phyloP scores from a whole-genome alignment of 2,329 filamentous ascomycete genomes.

The Akanthomyces uredinophilus region DNA sequence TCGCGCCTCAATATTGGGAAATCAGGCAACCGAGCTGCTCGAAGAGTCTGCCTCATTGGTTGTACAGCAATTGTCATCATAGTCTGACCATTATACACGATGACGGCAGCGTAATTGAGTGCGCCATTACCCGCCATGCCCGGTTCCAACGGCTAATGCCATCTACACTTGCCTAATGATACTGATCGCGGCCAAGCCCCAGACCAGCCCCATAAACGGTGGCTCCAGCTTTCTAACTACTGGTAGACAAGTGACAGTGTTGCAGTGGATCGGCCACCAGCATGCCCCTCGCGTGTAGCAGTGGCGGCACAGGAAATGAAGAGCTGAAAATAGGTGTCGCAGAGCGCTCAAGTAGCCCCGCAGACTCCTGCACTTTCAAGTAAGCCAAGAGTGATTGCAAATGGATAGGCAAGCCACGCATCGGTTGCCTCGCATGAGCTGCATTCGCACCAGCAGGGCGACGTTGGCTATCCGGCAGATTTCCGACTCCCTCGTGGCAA shows the following conservation, averaged over 20 bases:
- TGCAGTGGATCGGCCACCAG: conserved; percentile 3
- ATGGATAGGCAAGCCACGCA: too few species aligned
- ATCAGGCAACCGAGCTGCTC: neutral
- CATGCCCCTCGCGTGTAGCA: neutral
- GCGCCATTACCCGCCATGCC: neutral
- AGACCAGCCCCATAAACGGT: conserved; percentile 6
- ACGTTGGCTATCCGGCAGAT: too few species aligned
- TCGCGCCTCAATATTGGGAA: neutral
- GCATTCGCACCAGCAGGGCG: too few species aligned
- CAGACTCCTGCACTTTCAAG: neutral
- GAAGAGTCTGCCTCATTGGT: neutral
- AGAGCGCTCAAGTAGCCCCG: neutral
- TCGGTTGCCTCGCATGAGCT: too few species aligned
- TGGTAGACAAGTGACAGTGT: neutral
- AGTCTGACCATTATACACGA: neutral
- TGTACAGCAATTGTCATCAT: neutral
- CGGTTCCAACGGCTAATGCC: neutral
- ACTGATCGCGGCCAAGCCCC: neutral
- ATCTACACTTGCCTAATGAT: neutral
- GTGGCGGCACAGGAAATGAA: neutral
- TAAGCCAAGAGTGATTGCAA: neutral
- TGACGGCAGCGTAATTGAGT: neutral
- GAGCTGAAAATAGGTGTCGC: conserved; percentile 1
- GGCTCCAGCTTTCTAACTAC: neutral
- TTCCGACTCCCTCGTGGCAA: too few species aligned